A percentile compares a stretch with the other conserved stretches of the same genome.
Evolutionary conservation across 805 yeast species (phyloP).

Genomic region (Cyberlindnera maritima): DNA sequence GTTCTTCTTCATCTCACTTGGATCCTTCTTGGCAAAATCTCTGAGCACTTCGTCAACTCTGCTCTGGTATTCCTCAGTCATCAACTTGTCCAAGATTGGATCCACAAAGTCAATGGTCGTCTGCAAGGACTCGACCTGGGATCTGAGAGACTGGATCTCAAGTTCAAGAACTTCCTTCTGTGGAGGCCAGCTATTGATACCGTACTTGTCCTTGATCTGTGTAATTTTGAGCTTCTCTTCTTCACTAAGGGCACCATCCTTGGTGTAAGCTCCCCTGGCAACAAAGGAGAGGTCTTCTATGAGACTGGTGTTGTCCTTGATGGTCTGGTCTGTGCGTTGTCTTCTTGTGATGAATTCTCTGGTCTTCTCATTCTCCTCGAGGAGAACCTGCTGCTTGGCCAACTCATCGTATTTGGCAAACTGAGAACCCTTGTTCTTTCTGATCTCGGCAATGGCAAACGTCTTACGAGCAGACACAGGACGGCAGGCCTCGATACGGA

Average conservation of each 20-base stretch:
- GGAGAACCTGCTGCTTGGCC: conserved; percentile 63
- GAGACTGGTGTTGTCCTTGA: conserved; percentile 28
- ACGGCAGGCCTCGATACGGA: conserved; percentile 85
- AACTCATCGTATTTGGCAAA: conserved; percentile 75
- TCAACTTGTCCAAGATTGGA: conserved; percentile 34
- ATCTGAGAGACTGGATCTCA: conserved; percentile 33
- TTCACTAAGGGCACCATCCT: conserved; percentile 28
- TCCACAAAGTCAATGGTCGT: conserved; percentile 36
- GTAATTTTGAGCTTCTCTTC: conserved; percentile 37
- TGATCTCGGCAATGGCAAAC: conserved; percentile 90
- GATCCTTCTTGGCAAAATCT: conserved; percentile 36
- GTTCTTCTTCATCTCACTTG: conserved; percentile 42
- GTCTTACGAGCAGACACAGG: conserved; percentile 79
- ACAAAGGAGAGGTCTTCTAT: conserved; percentile 32
- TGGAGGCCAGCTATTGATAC: conserved; percentile 46
- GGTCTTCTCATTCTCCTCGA: conserved; percentile 63
- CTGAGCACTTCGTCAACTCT: conserved; percentile 35
- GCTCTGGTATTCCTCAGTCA: conserved; percentile 34
- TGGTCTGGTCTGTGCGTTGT: conserved; percentile 29
- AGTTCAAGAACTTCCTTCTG: conserved; percentile 38
- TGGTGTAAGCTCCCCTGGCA: conserved; percentile 24
- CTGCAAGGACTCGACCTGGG: conserved; percentile 27
- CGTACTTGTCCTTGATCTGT: conserved; percentile 43
- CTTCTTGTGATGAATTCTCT: conserved; percentile 53
- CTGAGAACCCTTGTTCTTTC: conserved; percentile 86